Conservation (phyloP, 129 eudicot species). For the Pseudognaphalium luteoalbum region DNA sequence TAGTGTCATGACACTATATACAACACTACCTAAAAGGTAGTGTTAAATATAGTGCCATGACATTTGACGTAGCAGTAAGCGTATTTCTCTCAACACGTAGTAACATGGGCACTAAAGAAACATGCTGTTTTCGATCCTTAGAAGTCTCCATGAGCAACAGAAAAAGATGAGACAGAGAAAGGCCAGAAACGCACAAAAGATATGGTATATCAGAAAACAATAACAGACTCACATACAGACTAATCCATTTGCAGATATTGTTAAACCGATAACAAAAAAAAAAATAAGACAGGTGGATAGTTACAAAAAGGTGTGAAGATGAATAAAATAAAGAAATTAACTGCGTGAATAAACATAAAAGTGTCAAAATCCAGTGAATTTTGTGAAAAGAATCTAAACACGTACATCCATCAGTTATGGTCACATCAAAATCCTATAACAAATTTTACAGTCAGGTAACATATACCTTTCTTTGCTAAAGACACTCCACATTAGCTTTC, state of each 20-base stretch:
- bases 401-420: constrained; percentile 2
- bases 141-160: constrained; percentile 14
- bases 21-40: not conserved
- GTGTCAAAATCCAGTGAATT: not conserved
- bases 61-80: not conserved
- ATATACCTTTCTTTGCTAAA: constrained; percentile 5
- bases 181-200: not conserved
- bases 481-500: not conserved
- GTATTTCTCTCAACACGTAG: not conserved
- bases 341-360: not conserved
- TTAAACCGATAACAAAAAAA: not conserved
- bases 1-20: too few species aligned
- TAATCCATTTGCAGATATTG: not conserved
- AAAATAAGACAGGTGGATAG: not conserved
- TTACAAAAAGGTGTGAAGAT: constrained; percentile 13
- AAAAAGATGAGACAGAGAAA: not conserved
- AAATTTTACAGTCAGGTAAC: not conserved
- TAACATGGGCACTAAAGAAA: constrained; percentile 15
- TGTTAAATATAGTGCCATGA: constrained; percentile 3
- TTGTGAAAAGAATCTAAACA: not conserved
- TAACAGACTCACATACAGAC: not conserved
- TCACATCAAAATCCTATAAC: not conserved
- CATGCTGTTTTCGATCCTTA: not conserved
- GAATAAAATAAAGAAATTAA: not conserved
- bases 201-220: not conserved